Evolutionary conservation across 192 early-diverging fungal species (phyloP).

Genomic region (Coemansia sp.): DNA sequence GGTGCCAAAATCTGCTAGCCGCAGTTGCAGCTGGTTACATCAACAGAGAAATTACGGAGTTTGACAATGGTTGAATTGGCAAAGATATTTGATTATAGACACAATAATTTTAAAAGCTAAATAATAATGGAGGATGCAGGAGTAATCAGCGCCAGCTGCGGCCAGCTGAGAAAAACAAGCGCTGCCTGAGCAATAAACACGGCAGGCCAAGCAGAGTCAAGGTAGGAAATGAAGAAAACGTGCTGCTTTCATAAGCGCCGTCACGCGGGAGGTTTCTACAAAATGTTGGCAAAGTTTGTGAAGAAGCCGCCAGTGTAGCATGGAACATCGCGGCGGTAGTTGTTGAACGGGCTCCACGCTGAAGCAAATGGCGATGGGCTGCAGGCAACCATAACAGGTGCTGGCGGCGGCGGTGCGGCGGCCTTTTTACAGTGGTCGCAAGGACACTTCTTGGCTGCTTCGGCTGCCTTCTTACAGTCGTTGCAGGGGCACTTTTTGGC

Average conservation of each 20-base stretch:
- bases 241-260: neutral
- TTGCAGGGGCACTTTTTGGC: constrained; percentile 31
- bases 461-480: constrained; percentile 26
- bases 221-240: neutral
- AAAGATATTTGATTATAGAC: neutral
- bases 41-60: neutral
- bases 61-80: neutral
- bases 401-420: constrained; percentile 18
- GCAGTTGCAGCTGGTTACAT: neutral
- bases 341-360: constrained; percentile 57
- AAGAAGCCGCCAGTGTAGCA: constrained; percentile 54
- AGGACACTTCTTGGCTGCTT: constrained; percentile 21
- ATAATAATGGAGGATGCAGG: neutral
- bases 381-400: constrained; percentile 18
- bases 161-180: constrained; percentile 1
- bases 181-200: neutral
- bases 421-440: constrained; percentile 34
- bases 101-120: neutral
- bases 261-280: constrained; percentile 15
- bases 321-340: constrained; percentile 50
- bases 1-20: neutral
- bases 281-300: constrained; percentile 42
- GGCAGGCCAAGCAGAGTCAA: neutral
- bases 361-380: constrained; percentile 53
- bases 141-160: neutral